Evolutionary conservation across 2,329 filamentous ascomycete genomes (phyloP), one percentile per base, ranked within the genome.

Genomic region (Diaporthe vexans): DNA sequence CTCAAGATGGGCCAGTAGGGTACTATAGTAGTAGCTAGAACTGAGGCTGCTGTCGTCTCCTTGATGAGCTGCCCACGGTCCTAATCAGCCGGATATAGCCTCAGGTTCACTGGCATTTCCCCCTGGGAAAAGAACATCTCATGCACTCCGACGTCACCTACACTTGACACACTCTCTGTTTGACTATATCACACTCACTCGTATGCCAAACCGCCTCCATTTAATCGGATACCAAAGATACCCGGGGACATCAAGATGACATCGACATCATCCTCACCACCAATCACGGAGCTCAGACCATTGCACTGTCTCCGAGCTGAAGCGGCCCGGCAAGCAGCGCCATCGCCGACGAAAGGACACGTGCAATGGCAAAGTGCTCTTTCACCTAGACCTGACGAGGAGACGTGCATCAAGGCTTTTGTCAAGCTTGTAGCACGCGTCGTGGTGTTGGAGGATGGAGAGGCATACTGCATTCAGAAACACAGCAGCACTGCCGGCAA

Each of bases 241-340:
- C 40, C 43, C 52, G 40, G 54, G 29, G 24, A 37, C 24, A 51
- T 52, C 43, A 72, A 72, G 69, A 72, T 72, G 69, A 51, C 43
- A 71, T 72, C 69, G 54, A 48, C 59, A 74, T 40, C 24, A 67
- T 58, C 73, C 43, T 56, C 69, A 52, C 75, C 73, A 58, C 75
- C 76, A 56, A 61, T 74, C 56, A 77, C 76, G 48, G 73, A 73
- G 76, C 73, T 77, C 29, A 69, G 76, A 71, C 76, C 76, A 29
- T 70, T 77, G 48, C 76, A 77, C 58, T 72, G 73, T 68, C 73
- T 72, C 57, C 69, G 61, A 46, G 6, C 59, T 54, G 69, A 61
- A 19, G 17, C 33, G n/a, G 61, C 57, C 24, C 57, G 33, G 33
- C 43, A 61, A 61, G 69, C 40, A 43, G 57, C 33, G 61, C 35